phyloP scores from a whole-genome alignment of 805 yeast species.

The Priceomyces fermenticarens region DNA sequence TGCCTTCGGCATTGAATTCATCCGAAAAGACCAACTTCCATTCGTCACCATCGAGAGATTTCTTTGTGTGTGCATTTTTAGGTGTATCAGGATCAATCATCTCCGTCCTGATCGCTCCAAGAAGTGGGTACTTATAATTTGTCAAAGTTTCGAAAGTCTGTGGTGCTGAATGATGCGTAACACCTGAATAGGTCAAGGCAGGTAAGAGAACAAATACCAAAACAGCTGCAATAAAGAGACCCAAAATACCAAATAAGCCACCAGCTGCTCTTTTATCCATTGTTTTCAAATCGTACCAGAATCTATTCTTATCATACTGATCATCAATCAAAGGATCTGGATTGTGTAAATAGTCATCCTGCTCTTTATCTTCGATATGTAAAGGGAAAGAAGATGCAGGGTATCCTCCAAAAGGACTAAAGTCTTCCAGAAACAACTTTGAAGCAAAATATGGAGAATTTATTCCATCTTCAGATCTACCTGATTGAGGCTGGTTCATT shows the following conservation, averaged over 20 bases:
- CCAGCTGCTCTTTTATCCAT: constrained; percentile 62
- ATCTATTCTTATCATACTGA: constrained; percentile 69
- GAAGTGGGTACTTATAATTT: constrained; percentile 52
- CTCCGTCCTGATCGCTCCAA: constrained; percentile 56
- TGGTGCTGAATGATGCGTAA: constrained; percentile 28
- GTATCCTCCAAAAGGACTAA: constrained; percentile 93
- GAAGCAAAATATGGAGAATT: constrained; percentile 18
- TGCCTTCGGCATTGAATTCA: constrained; percentile 85
- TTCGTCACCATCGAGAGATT: constrained; percentile 56
- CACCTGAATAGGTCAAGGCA: constrained; percentile 79
- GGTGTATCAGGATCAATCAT: constrained; percentile 77
- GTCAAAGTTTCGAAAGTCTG: constrained; percentile 45
- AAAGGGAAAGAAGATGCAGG: constrained; percentile 92
- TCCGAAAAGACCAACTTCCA: constrained; percentile 87
- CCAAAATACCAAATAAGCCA: constrained; percentile 60
- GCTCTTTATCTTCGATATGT: constrained; percentile 87
- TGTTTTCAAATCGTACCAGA: constrained; percentile 59
- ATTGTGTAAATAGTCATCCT: constrained; percentile 92
- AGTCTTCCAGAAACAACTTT: constrained; percentile 45
- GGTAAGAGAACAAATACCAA: constrained; percentile 77
- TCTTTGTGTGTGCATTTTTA: constrained; percentile 42
- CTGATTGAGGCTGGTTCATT: neutral
- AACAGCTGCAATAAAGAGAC: constrained; percentile 57
- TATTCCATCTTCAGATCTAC: constrained; percentile 14
- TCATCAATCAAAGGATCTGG: constrained; percentile 96